Percentiles rank a stretch among this genome's conserved stretches.
phyloP scores from a whole-genome alignment of 148 eudicot species.

The Camellia sinensis region DNA sequence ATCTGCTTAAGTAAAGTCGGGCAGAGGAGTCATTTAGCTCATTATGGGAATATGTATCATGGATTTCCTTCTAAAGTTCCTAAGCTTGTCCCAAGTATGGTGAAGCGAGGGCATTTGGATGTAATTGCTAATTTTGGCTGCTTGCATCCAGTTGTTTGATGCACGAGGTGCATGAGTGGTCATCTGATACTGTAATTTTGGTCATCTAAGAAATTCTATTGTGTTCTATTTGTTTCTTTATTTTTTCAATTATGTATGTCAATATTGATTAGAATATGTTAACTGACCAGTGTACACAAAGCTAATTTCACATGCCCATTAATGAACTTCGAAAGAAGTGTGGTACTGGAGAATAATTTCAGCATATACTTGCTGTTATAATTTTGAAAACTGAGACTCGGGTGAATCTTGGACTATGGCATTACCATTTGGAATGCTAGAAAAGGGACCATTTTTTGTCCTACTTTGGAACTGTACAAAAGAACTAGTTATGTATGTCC shows the following conservation, averaged over 20 bases:
- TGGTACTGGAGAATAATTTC: no score
- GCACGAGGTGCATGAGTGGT: not conserved
- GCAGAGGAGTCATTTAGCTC: not conserved
- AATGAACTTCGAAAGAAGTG: no score
- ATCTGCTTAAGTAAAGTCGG: not conserved
- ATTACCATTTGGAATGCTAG: not conserved
- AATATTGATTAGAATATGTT: no score
- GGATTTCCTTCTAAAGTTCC: not conserved
- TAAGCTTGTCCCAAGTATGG: not conserved
- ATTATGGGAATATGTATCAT: not conserved
- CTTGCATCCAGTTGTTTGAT: not conserved
- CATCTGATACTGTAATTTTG: not conserved
- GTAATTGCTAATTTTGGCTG: not conserved
- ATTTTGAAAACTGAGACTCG: not conserved
- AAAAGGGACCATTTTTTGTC: not conserved
- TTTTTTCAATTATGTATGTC: no score
- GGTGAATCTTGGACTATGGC: not conserved
- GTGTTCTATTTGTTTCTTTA: no score
- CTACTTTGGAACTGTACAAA: not conserved
- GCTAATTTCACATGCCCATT: no score
- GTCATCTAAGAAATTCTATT: no score
- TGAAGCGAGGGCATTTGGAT: not conserved
- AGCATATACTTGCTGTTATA: not conserved
- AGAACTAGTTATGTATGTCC: not conserved
- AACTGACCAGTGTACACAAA: no score